phyloP scores from a whole-genome alignment of 2,329 filamentous ascomycete species.

The Diaporthe helianthi region DNA sequence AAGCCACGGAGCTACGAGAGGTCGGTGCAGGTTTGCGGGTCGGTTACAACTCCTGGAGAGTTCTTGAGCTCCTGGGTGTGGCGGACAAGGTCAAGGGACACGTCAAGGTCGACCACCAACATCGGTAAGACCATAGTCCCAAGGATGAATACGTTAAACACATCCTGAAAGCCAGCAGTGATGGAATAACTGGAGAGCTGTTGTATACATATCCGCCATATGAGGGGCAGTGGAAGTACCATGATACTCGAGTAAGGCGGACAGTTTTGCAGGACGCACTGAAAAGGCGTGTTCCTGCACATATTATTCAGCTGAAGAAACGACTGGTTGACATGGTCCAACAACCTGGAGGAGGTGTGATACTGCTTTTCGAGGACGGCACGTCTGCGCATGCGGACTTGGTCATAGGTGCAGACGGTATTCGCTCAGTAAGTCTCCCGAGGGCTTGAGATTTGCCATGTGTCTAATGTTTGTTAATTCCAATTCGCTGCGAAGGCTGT shows the following conservation, averaged over 20 bases:
- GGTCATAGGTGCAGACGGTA: constrained; percentile 25
- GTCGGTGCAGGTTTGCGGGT: constrained; percentile 23
- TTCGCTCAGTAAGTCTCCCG: constrained; percentile 14
- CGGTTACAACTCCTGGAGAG: constrained; percentile 30
- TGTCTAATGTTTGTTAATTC: background rate
- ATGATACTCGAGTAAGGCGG: constrained; percentile 21
- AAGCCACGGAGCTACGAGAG: constrained; percentile 26
- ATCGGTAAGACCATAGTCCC: constrained; percentile 3
- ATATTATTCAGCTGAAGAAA: constrained; percentile 4
- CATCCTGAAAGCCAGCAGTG: background rate
- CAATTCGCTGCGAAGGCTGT: background rate
- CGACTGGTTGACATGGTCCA: constrained; percentile 17
- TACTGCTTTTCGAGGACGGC: constrained; percentile 12
- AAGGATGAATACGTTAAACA: background rate
- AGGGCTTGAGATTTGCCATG: too few species aligned
- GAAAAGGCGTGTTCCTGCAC: constrained; percentile 14
- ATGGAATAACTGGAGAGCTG: constrained; percentile 19
- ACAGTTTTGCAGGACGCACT: constrained; percentile 24
- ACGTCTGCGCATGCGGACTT: constrained; percentile 24
- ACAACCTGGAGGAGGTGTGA: constrained; percentile 6
- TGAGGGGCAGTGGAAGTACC: constrained; percentile 11
- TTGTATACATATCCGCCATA: constrained; percentile 24
- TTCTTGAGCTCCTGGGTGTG: constrained; percentile 28
- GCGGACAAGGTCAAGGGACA: constrained; percentile 22
- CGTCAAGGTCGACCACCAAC: constrained; percentile 30